phyloP scores from a whole-genome alignment of 495 filamentous ascomycete species.

The Neurospora sp. region DNA sequence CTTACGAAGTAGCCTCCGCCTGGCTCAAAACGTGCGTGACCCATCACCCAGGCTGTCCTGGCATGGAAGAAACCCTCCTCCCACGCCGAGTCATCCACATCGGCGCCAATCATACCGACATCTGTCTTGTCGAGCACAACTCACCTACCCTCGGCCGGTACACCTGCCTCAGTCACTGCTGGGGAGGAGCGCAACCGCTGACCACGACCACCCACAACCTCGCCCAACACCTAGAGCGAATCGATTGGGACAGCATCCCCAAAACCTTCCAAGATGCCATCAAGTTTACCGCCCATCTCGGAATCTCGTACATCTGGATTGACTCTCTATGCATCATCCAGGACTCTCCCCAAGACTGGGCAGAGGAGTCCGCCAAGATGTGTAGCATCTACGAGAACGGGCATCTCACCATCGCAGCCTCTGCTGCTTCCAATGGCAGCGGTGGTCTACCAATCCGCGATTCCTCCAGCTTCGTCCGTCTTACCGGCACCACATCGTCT shows the following conservation, averaged over 20 bases:
- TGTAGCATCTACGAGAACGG: slow-evolving; percentile 7
- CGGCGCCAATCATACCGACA: neutral
- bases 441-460: neutral
- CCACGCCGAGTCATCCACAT: neutral
- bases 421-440: slow-evolving; percentile 1
- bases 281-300: slow-evolving; percentile 2
- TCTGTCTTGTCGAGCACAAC: neutral
- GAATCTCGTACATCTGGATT: slow-evolving; percentile 13
- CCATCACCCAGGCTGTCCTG: neutral
- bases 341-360: slow-evolving; percentile 3
- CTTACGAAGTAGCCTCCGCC: neutral
- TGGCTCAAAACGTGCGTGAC: neutral
- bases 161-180: slow-evolving; percentile 7
- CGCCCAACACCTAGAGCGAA: neutral
- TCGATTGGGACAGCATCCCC: slow-evolving; percentile 5
- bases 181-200: slow-evolving; percentile 1
- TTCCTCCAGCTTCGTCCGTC: neutral
- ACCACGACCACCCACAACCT: neutral
- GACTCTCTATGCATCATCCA: slow-evolving; percentile 9
- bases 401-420: slow-evolving; percentile 14
- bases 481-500: neutral
- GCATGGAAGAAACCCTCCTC: neutral
- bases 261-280: slow-evolving; percentile 25
- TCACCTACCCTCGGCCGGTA: neutral
- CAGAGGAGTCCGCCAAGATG: slow-evolving; percentile 8